These are phyloP conservation scores for Conticribra weissflogii DNA, from an alignment of 108 stramenopile species.

Conservation along the genomic window DNA sequence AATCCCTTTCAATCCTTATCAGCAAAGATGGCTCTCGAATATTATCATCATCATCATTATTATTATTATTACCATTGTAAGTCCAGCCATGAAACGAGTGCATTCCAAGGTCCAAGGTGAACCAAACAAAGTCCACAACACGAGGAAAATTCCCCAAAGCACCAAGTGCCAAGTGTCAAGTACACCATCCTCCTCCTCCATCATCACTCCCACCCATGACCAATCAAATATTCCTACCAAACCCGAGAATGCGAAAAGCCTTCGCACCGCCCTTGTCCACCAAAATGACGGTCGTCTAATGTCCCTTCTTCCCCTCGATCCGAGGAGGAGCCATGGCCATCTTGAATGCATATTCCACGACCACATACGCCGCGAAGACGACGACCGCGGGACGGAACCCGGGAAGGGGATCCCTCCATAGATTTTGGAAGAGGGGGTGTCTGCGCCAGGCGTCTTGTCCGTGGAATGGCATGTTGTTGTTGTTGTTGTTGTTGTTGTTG, in stretches of 20 bases:
- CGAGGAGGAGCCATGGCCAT: conserved; percentile 8
- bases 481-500: neutral
- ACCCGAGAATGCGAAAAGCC: neutral
- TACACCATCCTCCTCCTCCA: no score
- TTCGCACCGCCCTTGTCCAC: neutral
- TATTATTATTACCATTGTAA: no score
- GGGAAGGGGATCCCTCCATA: conserved; percentile 85
- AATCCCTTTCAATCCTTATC: no score
- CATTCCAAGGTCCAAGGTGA: no score
- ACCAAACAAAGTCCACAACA: no score
- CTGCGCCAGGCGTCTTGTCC: conserved; percentile 89
- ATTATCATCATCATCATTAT: no score
- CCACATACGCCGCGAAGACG: conserved; percentile 74
- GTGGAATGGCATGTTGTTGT: conserved; percentile 71
- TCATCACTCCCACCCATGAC: no score
- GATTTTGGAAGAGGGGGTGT: conserved; percentile 75
- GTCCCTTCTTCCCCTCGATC: neutral
- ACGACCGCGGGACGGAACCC: conserved; percentile 84
- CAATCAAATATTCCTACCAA: neutral
- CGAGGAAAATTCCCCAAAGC: no score
- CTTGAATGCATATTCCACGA: conserved; percentile 68
- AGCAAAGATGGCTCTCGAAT: no score
- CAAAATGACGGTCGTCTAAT: neutral
- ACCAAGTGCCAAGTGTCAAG: no score
- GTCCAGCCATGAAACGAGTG: no score